Conservation (phyloP, 352 stramenopile genomes). For the Globisporangium nodosum region DNA sequence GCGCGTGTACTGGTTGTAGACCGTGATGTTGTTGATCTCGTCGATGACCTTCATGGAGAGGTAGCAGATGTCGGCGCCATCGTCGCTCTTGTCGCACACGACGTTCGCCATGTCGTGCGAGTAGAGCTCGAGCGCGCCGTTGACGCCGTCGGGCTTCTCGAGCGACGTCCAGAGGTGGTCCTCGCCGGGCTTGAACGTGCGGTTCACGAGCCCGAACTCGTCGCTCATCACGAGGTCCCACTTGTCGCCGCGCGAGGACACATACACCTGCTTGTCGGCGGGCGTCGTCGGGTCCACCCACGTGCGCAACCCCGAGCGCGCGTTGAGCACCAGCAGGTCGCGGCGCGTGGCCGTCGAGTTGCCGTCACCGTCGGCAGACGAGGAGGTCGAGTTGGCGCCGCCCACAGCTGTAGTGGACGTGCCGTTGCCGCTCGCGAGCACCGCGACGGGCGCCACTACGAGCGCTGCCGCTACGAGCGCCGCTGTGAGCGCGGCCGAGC, state of each 20-base stretch:
- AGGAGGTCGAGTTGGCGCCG: conserved; percentile 4
- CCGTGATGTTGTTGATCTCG: conserved; percentile 45
- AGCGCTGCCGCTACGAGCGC: conserved; percentile 4
- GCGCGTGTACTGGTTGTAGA: conserved; percentile 66
- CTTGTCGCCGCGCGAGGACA: conserved; percentile 38
- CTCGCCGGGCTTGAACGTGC: conserved; percentile 48
- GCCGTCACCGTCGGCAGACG: neutral
- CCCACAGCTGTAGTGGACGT: neutral
- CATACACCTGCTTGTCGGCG: conserved; percentile 31
- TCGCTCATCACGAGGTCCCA: conserved; percentile 71
- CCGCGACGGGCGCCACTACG: neutral
- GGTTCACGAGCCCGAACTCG: conserved; percentile 42
- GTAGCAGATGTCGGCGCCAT: conserved; percentile 29
- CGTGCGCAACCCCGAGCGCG: conserved; percentile 33
- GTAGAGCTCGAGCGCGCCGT: conserved; percentile 57
- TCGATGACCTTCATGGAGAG: conserved; percentile 52
- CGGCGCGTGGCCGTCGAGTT: conserved; percentile 6
- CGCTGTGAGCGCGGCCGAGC: neutral
- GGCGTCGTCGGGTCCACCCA: conserved; percentile 66
- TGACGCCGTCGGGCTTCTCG: conserved; percentile 67
- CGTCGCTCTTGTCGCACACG: conserved; percentile 27
- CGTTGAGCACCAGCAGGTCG: conserved; percentile 19
- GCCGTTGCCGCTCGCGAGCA: conserved; percentile 10
- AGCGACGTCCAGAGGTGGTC: conserved; percentile 62
- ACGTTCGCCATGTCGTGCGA: conserved; percentile 61